These are phyloP conservation scores for Diplodia sapinea DNA, from an alignment of 2,329 filamentous ascomycete species.

Conservation along the genomic window DNA sequence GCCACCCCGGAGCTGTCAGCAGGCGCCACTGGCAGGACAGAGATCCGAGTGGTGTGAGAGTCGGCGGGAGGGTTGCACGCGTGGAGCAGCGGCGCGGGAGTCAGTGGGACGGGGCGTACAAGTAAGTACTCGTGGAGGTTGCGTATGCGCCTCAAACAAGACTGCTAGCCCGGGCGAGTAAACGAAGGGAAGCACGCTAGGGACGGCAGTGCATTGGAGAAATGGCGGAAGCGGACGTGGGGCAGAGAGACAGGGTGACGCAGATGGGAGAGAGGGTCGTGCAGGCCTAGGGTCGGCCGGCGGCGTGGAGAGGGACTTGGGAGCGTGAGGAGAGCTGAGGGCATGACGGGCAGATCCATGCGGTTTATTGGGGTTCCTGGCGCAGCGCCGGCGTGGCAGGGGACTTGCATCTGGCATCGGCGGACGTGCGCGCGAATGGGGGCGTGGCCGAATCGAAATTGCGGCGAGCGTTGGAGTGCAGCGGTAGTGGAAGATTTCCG, in stretches of 20 bases:
- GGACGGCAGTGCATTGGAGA: slow-evolving; percentile 19
- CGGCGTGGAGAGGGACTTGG: slow-evolving; percentile 13
- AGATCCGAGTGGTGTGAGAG: slow-evolving; percentile 18
- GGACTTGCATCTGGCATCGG: slow-evolving; percentile 9
- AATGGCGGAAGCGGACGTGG: not conserved
- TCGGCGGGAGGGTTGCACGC: slow-evolving; percentile 16
- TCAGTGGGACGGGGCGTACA: slow-evolving; percentile 16
- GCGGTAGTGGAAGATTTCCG: not conserved
- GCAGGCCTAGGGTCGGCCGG: slow-evolving; percentile 3
- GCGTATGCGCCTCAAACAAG: not conserved
- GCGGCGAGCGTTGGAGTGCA: slow-evolving; percentile 21
- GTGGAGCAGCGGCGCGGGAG: slow-evolving; percentile 15
- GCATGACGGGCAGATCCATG: slow-evolving; percentile 25
- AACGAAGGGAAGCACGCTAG: slow-evolving; percentile 3
- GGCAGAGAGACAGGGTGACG: not conserved
- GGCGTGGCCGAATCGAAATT: slow-evolving; percentile 28
- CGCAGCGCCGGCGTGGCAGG: slow-evolving; percentile 19
- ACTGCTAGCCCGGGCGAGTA: not conserved
- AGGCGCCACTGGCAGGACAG: slow-evolving; percentile 2
- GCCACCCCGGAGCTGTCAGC: slow-evolving; percentile 22
- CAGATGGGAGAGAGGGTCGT: slow-evolving; percentile 9
- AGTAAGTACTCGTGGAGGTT: not conserved
- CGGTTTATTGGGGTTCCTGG: slow-evolving; percentile 27
- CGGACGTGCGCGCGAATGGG: slow-evolving; percentile 27
- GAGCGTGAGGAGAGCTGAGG: slow-evolving; percentile 11